Evolutionary conservation across 2,329 filamentous ascomycete species (phyloP), one percentile per base, ranked within the genome.

Genomic region (Triangularia verruculosa): DNA sequence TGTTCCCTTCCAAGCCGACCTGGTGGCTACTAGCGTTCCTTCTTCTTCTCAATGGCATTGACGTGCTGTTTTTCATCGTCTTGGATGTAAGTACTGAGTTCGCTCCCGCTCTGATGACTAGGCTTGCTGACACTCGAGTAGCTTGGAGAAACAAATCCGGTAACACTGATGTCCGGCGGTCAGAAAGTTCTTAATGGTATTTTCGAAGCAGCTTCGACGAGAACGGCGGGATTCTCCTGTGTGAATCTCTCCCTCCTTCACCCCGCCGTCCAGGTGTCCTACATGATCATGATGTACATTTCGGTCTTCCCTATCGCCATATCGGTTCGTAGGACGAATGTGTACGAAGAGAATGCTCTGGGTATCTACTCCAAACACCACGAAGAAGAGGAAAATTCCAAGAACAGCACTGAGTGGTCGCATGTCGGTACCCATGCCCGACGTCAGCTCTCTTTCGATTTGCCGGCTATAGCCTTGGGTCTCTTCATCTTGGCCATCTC

Each of bases 231-330:
- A 0, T 97, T 97, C 72, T 83, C 90, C 1, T 91, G 90, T 28
- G 86, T 98, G 70, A 92, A 89, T 73, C 79, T 98, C 43, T 80
- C 90, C 1, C 78, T 84, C 0, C 80, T 99, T 1, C 93, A 98
- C 69, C 93, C 95, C 1, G 95, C 91, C 2, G 92, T 97, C 63
- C 93, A 97, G 72, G 92, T 96, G 13, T 92, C 93, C 24, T 98
- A 97, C 78, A 81, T 98, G 77, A 89, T 98, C 76, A 98, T 98
- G 95, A 98, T 98, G 95, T 98, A 98, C 77, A 97, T 98, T 66
- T 97, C 93, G 63, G 91, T 97, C 64, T 96, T 97, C 70, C 94
- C 94, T 4, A 96, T 98, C 70, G 94, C 95, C 73, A 98, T 98
- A 71, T 95, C 91, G 6, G 90, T 98, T 71, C 92, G 94, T 60